Conservation (phyloP, 495 filamentous ascomycete species). For the Darksidea phi region DNA sequence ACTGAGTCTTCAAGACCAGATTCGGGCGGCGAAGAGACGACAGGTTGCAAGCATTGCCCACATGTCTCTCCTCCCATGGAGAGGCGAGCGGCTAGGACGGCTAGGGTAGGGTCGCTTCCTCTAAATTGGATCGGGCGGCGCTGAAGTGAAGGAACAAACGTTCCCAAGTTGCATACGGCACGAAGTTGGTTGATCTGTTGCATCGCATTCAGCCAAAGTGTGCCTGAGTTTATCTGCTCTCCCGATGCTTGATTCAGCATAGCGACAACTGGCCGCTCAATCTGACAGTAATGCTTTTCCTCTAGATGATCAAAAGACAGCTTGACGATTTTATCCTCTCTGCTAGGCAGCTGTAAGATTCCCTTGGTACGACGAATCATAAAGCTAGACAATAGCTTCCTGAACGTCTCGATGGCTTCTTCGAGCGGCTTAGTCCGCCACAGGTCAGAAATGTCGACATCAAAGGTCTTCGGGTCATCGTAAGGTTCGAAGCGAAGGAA, state of each 20-base stretch:
- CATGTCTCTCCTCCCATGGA: too few species aligned
- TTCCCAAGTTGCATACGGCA: constrained; percentile 6
- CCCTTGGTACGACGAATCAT: background rate
- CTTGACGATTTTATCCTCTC: too few species aligned
- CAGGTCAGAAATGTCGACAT: background rate
- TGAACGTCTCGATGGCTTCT: background rate
- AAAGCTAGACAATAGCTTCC: background rate
- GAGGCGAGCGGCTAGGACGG: too few species aligned
- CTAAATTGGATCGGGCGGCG: too few species aligned
- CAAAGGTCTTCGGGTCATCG: background rate
- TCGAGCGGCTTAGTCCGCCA: background rate
- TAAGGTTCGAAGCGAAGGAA: constrained; percentile 3
- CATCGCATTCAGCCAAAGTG: background rate
- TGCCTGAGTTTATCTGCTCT: background rate
- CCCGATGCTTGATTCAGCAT: background rate
- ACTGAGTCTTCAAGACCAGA: background rate
- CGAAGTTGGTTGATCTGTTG: constrained; percentile 9
- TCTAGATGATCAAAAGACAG: too few species aligned
- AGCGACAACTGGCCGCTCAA: too few species aligned
- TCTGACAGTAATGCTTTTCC: too few species aligned
- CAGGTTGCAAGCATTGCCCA: background rate
- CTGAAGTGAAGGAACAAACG: too few species aligned
- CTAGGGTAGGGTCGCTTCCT: too few species aligned
- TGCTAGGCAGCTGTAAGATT: background rate
- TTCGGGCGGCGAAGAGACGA: background rate